Evolutionary conservation across 352 stramenopile genomes (phyloP).

Genomic region (Phytophthora constricta): DNA sequence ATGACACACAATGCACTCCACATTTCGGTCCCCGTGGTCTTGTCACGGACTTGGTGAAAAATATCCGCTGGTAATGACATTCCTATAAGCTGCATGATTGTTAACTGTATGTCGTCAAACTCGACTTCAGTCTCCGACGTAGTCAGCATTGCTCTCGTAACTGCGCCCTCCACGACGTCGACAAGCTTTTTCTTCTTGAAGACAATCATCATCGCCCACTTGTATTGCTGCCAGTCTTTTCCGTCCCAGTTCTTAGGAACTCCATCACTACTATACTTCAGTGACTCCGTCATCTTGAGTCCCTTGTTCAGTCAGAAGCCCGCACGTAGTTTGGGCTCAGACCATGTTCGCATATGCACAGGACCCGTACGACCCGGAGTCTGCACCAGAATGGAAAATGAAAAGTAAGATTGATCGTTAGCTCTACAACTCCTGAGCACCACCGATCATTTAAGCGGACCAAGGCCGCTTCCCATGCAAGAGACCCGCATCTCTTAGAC

Average conservation of each 20-base stretch:
- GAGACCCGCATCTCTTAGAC: neutral
- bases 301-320: neutral
- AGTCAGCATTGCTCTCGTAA: neutral
- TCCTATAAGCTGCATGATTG: slow-evolving; percentile 7
- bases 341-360: neutral
- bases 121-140: neutral
- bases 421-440: neutral
- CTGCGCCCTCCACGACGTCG: neutral
- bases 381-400: neutral
- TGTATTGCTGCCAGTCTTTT: neutral
- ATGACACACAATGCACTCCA: no score
- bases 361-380: neutral
- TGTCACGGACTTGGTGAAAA: slow-evolving; percentile 3
- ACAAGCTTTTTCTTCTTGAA: neutral
- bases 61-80: slow-evolving; percentile 4
- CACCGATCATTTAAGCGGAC: neutral
- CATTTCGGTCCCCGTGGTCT: slow-evolving; percentile 1
- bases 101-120: neutral
- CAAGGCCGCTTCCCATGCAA: neutral
- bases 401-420: neutral
- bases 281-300: neutral
- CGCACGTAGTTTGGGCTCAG: neutral
- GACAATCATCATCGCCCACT: neutral
- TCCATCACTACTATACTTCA: neutral
- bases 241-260: no score